These are phyloP conservation scores for Ceratobasidium papillatum DNA, from an alignment of 1,284 basidiomycete genomes.

Conservation along the genomic window DNA sequence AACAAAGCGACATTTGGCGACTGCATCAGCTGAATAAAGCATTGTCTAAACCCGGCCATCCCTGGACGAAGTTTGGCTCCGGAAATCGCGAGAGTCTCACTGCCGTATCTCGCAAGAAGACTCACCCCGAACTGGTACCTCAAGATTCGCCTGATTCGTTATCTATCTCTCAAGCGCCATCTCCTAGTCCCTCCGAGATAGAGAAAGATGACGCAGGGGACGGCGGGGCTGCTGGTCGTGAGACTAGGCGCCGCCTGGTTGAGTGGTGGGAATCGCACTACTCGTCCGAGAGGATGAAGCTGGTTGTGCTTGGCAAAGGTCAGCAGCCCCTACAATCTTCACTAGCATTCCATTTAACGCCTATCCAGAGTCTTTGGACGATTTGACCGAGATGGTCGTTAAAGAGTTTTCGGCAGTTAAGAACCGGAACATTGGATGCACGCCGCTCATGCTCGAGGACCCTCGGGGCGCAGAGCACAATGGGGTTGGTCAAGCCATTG, in stretches of 20 bases:
- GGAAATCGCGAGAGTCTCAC: slow-evolving; percentile 89
- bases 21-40: slow-evolving; percentile 96
- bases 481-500: slow-evolving; percentile 64
- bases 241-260: slow-evolving; percentile 89
- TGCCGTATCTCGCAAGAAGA: slow-evolving; percentile 31
- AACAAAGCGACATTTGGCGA: slow-evolving; percentile 96
- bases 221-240: slow-evolving; percentile 79
- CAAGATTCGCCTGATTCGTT: slow-evolving; percentile 1
- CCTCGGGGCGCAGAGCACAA: slow-evolving; percentile 78
- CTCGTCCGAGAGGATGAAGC: slow-evolving; percentile 92
- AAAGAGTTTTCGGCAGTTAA: slow-evolving; percentile 79
- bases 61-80: slow-evolving; percentile 94
- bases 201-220: slow-evolving; percentile 54
- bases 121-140: slow-evolving; percentile 15
- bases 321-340: slow-evolving; percentile 45
- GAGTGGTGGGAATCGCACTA: slow-evolving; percentile 97
- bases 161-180: slow-evolving; percentile 61
- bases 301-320: slow-evolving; percentile 92
- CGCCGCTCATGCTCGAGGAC: slow-evolving; percentile 72
- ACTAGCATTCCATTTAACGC: slow-evolving; percentile 40
- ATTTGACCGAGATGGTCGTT: slow-evolving; percentile 74
- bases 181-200: slow-evolving; percentile 67
- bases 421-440: slow-evolving; percentile 68
- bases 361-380: slow-evolving; percentile 78
- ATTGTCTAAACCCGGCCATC: slow-evolving; percentile 80